Conservation (phyloP, 768 basidiomycete species). For the Serendipita sp. region DNA sequence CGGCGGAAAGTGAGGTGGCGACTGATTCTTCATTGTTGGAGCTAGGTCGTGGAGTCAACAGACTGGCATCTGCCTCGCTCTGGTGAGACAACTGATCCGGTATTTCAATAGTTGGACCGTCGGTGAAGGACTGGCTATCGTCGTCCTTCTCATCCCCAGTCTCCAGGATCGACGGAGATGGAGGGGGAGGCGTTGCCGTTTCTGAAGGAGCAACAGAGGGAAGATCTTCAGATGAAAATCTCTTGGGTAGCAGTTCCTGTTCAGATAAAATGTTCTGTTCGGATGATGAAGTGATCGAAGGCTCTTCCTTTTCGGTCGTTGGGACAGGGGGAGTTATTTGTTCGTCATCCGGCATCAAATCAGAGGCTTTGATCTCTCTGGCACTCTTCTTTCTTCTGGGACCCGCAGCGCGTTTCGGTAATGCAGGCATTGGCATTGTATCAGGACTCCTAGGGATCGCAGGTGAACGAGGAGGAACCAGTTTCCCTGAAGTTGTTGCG, state of each 20-base stretch:
- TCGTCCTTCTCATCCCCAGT: neutral
- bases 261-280: too few relatives aligned
- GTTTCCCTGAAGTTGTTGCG: neutral
- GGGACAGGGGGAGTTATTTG: neutral
- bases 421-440: conserved; percentile 57
- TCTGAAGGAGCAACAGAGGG: conserved; percentile 7
- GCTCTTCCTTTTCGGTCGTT: too few relatives aligned
- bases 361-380: conserved; percentile 5
- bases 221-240: neutral
- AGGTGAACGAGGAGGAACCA: conserved; percentile 3
- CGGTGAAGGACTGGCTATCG: neutral
- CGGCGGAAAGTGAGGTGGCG: too few relatives aligned
- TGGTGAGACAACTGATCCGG: neutral
- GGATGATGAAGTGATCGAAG: too few relatives aligned
- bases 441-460: conserved; percentile 11
- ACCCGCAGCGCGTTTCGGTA: conserved; percentile 56
- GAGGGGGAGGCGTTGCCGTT: conserved; percentile 9
- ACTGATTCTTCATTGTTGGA: too few relatives aligned
- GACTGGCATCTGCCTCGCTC: too few relatives aligned
- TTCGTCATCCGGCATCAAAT: conserved; percentile 12
- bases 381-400: conserved; percentile 29
- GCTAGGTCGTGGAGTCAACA: too few relatives aligned
- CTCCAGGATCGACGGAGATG: neutral
- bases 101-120: neutral
- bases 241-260: neutral